Evolutionary conservation across 1,139 yeast genomes (phyloP).

Genomic region (Geotrichum histeridarum): DNA sequence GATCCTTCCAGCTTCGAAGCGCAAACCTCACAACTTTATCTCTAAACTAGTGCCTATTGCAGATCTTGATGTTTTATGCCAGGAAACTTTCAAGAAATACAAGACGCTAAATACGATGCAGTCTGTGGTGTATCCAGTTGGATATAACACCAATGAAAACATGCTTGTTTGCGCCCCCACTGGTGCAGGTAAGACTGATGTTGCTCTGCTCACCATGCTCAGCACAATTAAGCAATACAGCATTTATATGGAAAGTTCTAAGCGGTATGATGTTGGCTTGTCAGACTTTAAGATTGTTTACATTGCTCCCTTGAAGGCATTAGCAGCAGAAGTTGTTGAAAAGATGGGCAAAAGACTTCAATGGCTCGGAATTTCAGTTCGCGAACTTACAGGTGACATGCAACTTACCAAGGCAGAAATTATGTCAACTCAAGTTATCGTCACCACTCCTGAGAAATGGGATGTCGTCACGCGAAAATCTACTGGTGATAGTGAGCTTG

Average conservation of each 20-base stretch:
- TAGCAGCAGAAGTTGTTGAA: slow-evolving; percentile 95
- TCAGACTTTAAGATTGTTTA: slow-evolving; percentile 87
- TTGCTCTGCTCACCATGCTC: slow-evolving; percentile 78
- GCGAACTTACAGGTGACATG: slow-evolving; percentile 97
- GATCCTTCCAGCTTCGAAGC: slow-evolving; percentile 68
- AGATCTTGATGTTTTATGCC: slow-evolving; percentile 71
- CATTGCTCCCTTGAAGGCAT: slow-evolving; percentile 92
- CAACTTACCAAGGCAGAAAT: slow-evolving; percentile 83
- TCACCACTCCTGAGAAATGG: slow-evolving; percentile 98
- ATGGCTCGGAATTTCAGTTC: slow-evolving; percentile 80
- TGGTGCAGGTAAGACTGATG: slow-evolving; percentile 99
- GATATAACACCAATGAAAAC: slow-evolving; percentile 87
- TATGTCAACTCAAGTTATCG: slow-evolving; percentile 78
- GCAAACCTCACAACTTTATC: slow-evolving; percentile 45
- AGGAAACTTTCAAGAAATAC: slow-evolving; percentile 79
- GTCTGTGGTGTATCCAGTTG: slow-evolving; percentile 85
- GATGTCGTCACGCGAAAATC: slow-evolving; percentile 94
- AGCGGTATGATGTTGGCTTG: slow-evolving; percentile 57
- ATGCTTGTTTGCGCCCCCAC: slow-evolving; percentile 99
- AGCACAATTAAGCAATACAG: slow-evolving; percentile 73
- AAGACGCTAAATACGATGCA: slow-evolving; percentile 80
- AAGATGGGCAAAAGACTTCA: slow-evolving; percentile 72
- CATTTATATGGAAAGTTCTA: slow-evolving; percentile 44
- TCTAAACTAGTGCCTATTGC: slow-evolving; percentile 52
- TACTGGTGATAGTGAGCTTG: slow-evolving; percentile 79